phyloP scores from a whole-genome alignment of 805 yeast species.

The Wickerhamomyces bisporus region DNA sequence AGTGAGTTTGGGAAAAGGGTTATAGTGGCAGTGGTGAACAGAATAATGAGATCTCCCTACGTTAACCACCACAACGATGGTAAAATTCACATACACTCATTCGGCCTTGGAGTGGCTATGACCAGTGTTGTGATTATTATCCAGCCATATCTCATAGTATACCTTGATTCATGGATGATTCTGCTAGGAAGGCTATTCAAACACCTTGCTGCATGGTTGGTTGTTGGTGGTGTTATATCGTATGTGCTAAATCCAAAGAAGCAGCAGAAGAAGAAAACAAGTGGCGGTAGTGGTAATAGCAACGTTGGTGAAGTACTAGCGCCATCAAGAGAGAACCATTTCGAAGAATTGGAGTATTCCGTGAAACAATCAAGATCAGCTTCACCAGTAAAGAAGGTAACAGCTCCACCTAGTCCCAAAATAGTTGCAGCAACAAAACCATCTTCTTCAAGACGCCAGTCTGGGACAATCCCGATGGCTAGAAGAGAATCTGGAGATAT shows the following conservation, averaged over 20 bases:
- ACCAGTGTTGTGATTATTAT: slow-evolving; percentile 14
- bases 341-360: slow-evolving; percentile 17
- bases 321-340: slow-evolving; percentile 6
- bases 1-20: slow-evolving; percentile 2
- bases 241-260: slow-evolving; percentile 12
- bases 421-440: no score
- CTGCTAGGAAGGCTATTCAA: slow-evolving; percentile 16
- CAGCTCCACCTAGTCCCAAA: no score
- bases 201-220: slow-evolving; percentile 14
- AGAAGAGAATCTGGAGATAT: no score
- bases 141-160: slow-evolving; percentile 19
- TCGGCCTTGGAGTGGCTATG: slow-evolving; percentile 17
- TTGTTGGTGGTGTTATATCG: slow-evolving; percentile 13
- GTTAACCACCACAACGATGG: slow-evolving; percentile 18
- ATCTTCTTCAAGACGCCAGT: no score
- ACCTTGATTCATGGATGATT: slow-evolving; percentile 21
- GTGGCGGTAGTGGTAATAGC: no score
- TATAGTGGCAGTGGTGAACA: background rate
- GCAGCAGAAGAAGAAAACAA: background rate
- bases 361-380: slow-evolving; percentile 12
- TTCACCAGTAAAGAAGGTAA: slow-evolving; percentile 5
- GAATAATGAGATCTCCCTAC: slow-evolving; percentile 16
- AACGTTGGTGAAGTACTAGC: no score
- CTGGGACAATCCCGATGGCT: no score
- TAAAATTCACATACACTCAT: slow-evolving; percentile 24